Evolutionary conservation across 768 basidiomycete genomes (phyloP).

Genomic region (Mycena floridula): DNA sequence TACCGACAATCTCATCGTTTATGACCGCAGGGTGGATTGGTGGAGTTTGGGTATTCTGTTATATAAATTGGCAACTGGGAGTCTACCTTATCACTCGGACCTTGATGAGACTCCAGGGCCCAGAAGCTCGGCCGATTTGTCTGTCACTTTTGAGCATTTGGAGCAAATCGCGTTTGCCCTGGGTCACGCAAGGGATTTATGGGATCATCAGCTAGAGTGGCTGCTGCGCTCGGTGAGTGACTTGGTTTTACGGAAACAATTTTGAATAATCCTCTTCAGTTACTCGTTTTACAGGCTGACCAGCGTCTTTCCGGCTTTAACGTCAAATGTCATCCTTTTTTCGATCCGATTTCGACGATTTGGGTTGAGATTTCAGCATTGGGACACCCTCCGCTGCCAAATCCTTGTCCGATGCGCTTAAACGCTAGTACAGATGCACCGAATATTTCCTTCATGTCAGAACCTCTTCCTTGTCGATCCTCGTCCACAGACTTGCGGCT

Average conservation of each 20-base stretch:
- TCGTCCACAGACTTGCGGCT: no score
- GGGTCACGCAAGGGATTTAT: not conserved
- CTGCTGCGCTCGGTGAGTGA: constrained; percentile 21
- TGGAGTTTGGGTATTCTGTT: constrained; percentile 29
- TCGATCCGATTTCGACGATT: constrained; percentile 15
- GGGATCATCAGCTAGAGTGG: constrained; percentile 8
- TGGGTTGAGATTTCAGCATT: constrained; percentile 27
- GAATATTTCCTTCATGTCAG: no score
- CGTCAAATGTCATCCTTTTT: constrained; percentile 22
- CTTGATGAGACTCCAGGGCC: no score
- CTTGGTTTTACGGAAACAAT: not conserved
- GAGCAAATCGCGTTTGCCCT: no score
- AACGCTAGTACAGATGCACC: no score
- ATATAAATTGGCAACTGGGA: constrained; percentile 25
- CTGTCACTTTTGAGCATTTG: constrained; percentile 17
- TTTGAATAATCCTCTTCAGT: constrained; percentile 10
- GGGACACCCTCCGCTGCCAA: constrained; percentile 24
- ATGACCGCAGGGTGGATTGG: constrained; percentile 28
- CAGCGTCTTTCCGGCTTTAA: constrained; percentile 21
- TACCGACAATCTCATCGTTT: constrained; percentile 18
- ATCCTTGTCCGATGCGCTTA: no score
- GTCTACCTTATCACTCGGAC: no score
- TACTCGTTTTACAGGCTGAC: constrained; percentile 19
- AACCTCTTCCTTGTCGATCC: no score
- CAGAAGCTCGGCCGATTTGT: constrained; percentile 16